Evolutionary conservation across 768 basidiomycete species (phyloP).

Genomic region (Pleurotus salmoneostramineus): DNA sequence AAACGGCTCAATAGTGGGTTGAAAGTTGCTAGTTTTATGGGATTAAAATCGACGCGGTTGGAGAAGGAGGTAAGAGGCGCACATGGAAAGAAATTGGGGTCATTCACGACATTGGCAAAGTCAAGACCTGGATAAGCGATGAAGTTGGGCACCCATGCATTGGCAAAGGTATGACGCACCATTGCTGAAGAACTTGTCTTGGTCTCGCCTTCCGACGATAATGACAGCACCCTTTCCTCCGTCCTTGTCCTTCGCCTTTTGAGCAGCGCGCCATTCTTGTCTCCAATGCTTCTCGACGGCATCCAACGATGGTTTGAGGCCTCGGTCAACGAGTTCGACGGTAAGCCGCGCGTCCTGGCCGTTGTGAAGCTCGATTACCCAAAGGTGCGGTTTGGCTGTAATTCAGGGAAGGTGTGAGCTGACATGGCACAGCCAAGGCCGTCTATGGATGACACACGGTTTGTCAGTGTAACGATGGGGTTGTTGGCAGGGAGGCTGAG

Average conservation of each 20-base stretch:
- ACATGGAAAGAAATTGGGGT: constrained; percentile 70
- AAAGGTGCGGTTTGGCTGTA: constrained; percentile 54
- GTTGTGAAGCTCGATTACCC: constrained; percentile 82
- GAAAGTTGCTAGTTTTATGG: constrained; percentile 49
- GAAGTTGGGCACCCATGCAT: not conserved
- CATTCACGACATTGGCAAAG: constrained; percentile 43
- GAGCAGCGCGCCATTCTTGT: constrained; percentile 40
- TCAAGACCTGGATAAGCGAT: constrained; percentile 49
- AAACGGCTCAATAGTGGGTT: constrained; percentile 70
- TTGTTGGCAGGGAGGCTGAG: constrained; percentile 42
- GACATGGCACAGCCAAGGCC: too few species aligned
- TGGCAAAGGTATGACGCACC: constrained; percentile 32
- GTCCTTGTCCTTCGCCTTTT: constrained; percentile 39
- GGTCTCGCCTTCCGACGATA: constrained; percentile 68
- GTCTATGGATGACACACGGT: constrained; percentile 37
- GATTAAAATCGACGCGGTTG: constrained; percentile 4
- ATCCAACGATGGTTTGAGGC: constrained; percentile 67
- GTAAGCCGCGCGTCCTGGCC: constrained; percentile 73
- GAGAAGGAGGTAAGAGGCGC: constrained; percentile 11
- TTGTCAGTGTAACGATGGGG: constrained; percentile 64
- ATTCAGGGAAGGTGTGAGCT: not conserved
- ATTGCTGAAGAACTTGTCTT: constrained; percentile 90
- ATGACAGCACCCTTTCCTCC: constrained; percentile 68
- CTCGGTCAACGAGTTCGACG: constrained; percentile 49
- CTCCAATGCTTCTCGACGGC: constrained; percentile 73